Conservation (phyloP, 2,329 filamentous ascomycete species). For the Chrysoporthe puriensis region DNA sequence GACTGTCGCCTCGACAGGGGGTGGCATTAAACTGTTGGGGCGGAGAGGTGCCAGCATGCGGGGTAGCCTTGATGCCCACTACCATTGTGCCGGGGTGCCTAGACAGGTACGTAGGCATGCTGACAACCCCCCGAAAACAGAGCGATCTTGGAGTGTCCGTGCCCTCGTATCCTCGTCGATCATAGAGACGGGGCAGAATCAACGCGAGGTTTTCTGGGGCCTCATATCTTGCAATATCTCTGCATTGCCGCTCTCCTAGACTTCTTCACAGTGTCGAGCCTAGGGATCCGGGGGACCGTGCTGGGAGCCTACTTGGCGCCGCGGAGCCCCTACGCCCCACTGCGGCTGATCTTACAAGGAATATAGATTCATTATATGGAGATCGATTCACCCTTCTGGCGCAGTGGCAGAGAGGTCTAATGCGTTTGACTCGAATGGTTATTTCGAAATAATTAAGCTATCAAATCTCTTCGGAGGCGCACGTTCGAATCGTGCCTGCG, state of each 20-base stretch:
- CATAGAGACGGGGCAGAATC: too few species aligned
- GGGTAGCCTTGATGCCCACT: slow-evolving; percentile 11
- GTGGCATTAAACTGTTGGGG: slow-evolving; percentile 1
- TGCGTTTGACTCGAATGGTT: slow-evolving; percentile 25
- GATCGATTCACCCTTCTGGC: neutral
- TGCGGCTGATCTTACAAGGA: neutral
- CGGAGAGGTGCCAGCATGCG: slow-evolving; percentile 19
- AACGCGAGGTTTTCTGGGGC: too few species aligned
- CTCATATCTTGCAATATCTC: too few species aligned
- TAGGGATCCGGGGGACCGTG: too few species aligned
- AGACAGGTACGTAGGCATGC: neutral
- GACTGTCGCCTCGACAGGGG: slow-evolving; percentile 11
- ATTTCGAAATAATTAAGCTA: slow-evolving; percentile 1
- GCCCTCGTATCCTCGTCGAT: neutral
- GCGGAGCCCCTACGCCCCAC: too few species aligned
- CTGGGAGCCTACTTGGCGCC: too few species aligned
- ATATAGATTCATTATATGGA: neutral
- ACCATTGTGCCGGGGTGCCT: too few species aligned
- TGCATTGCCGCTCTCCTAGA: too few species aligned
- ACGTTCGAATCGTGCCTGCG: slow-evolving; percentile 25
- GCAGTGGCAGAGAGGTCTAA: slow-evolving; percentile 26
- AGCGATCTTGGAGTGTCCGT: neutral
- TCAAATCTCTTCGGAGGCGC: slow-evolving; percentile 28
- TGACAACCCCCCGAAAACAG: neutral
- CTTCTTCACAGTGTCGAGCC: too few species aligned